Evolutionary conservation across 805 yeast species (phyloP), one percentile per base, ranked within the genome.

Genomic region (Wickerhamomyces rabaulensis): DNA sequence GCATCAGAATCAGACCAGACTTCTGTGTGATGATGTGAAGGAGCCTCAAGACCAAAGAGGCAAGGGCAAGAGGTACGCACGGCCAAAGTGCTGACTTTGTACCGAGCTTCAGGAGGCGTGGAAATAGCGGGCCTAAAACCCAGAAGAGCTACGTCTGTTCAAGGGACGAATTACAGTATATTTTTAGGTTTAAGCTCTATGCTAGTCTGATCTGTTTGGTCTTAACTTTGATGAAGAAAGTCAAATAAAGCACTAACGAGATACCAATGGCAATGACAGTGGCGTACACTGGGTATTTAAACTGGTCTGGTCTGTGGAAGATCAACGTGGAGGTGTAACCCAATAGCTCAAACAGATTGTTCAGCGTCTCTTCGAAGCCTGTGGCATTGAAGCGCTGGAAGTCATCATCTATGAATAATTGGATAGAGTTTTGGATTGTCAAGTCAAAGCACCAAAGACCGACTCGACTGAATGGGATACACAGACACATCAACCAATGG

Each of bases 371-470:
- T 44, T 66, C 70, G 42, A 61, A 58, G 17, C 70, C 53, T 9
- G 73, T 64, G 29, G 64, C 69, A 20, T 54, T 50, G 21, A 66
- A 68, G 20, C 73, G 52, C 22, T 57, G 52, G 27, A 48, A 43
- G 12, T 60, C 62, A 38, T 62, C 63, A 19, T 51, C 56, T 23
- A 69, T 67, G 31, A 58, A 61, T 19, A 66, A 58, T 40, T 68
- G 73, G 21, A 69, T 55, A 15, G 58, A 52, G 21, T 61, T 55
- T 48, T 68, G 71, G 1, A 65, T 55, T 23, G 69, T 54, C 26
- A 69, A 52, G 45, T 68, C 73, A 52, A 65, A 68, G 21, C 74
- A 71, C 74, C 74, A 70, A 10, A 70, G 53, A 1, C 74, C 74
- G 20, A 69, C 46, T 15, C 74, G 54, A 17, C 68, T 61, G n/a